Conservation (phyloP, 495 filamentous ascomycete species). For the Penicillium canariense region DNA sequence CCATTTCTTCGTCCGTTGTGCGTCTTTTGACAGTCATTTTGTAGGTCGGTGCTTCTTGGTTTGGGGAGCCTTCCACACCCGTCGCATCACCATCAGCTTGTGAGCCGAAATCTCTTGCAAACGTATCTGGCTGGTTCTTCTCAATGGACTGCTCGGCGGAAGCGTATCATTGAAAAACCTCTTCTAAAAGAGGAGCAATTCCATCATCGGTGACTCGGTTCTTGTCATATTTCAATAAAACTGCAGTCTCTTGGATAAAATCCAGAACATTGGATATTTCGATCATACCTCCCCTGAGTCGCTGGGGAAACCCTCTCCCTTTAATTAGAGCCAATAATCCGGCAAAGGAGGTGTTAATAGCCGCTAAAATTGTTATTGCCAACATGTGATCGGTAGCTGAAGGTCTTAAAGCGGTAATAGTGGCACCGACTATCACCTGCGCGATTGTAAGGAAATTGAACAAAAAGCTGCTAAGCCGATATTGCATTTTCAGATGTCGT, state of each 20-base stretch:
- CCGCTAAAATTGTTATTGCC: constrained; percentile 43
- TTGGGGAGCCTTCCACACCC: not conserved
- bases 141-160: constrained; percentile 1
- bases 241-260: constrained; percentile 35
- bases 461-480: constrained; percentile 1
- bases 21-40: not conserved
- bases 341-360: constrained; percentile 45
- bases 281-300: constrained; percentile 43
- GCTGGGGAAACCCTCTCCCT: constrained; percentile 49
- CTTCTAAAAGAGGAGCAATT: not conserved
- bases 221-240: constrained; percentile 1
- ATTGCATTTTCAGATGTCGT: constrained; percentile 2
- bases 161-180: not conserved
- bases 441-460: constrained; percentile 19
- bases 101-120: not conserved
- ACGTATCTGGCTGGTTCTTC: not conserved
- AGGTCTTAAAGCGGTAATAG: constrained; percentile 44
- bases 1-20: not conserved
- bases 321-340: constrained; percentile 48
- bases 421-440: constrained; percentile 45
- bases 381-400: constrained; percentile 32
- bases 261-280: constrained; percentile 48
- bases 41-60: not conserved
- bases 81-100: not conserved
- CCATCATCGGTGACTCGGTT: not conserved